Base-by-base conservation (phyloP, 176 grass and related monocot species). In the Phoenix roebelenii region DNA sequence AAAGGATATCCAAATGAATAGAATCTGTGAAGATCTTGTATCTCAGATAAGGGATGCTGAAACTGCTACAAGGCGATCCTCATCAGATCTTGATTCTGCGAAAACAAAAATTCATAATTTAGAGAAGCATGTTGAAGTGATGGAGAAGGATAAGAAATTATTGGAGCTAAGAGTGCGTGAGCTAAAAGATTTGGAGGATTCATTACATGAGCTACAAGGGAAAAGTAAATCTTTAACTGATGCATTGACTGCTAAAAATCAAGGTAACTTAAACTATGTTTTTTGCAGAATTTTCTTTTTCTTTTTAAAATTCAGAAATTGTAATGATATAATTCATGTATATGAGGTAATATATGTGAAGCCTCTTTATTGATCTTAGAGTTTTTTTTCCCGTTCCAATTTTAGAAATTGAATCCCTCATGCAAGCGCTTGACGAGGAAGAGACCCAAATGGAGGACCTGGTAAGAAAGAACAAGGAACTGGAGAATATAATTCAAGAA, bases 351-450 rank as follows among this genome's bases (percentile, higher is more conserved):
- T 44, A 44, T 44, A 44, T 44, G 35, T 14, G 1, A 12, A 12
- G 1, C 1, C 10, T 44, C 2, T 44, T 12, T 44, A 44, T 44
- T 3, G 1, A 44, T 44, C 10, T 44, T 44, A 44, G 7, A 44
- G 10, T 59, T 59, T 59, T 63, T 5, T 59, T 57, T 52, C 68
- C 67, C 17, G 16, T 66, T 80, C 20, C 69, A 7, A 44, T 12
- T 12, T 54, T 76, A 97, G 93, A 97, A 72, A 88, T 97, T 54
- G 93, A 97, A 72, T 64, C 84, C 58, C 85, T 97, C 54, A 88
- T 92, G 84, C 87, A 97, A 88, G 93, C 87, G 72, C 84, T 97
- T 52, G 87, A 97, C 57, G 93, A 97, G 79, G 87, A 97, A 87
- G 93, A 97, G 75, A 80, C 79, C 57, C 83, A 92, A 59, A 80